Evolutionary conservation across 1,139 yeast genomes (phyloP), one percentile per base, ranked within the genome.

Genomic region (Kurtzmaniella quercitrusa): DNA sequence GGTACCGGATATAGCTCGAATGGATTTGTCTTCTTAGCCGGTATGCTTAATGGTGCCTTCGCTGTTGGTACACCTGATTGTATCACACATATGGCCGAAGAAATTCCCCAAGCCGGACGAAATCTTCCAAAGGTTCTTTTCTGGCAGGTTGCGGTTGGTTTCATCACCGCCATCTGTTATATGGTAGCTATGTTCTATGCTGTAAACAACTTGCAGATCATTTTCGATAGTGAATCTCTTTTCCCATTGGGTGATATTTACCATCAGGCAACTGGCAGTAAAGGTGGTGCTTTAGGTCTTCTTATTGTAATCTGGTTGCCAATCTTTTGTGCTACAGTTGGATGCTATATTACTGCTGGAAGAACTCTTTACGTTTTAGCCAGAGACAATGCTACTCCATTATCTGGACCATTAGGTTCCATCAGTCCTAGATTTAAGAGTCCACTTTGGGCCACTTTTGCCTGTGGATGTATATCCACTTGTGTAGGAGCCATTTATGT

Each of bases 401-500:
- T 70, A 37, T 70, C 81, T 16, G 64, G 62, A 43, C 63, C 63
- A 44, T 75, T 79, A 77, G 59, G 77, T 10, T 60, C 62, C 52
- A 70, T 78, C 37, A 69, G 75, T 56, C 63, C 69, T 31, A 65
- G 58, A 43, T 60, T 73, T 16, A 77, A 75, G 29, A 70, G 77
- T 14, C 83, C 82, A 34, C 55, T 77, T 50, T 68, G 78, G 65
- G 77, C 82, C 7, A 66, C 75, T 46, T 60, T 57, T 43, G 63
- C 69, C 58, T 71, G 73, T 48, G 73, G 75, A 14, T 55, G 76
- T 15, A 66, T 77, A 51, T 14, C 36, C 14, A 31, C 36, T 14
- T 31, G 36, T 31, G 10, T 31, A 3, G 81, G 82, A 29, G 62
- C 76, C 49, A 62, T 77, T 46, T 77, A 77, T 58, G 54, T 78